Percentiles rank a stretch among this genome's conserved stretches.
Evolutionary conservation across 495 filamentous ascomycete genomes (phyloP).

Genomic region (Xylaria curta): DNA sequence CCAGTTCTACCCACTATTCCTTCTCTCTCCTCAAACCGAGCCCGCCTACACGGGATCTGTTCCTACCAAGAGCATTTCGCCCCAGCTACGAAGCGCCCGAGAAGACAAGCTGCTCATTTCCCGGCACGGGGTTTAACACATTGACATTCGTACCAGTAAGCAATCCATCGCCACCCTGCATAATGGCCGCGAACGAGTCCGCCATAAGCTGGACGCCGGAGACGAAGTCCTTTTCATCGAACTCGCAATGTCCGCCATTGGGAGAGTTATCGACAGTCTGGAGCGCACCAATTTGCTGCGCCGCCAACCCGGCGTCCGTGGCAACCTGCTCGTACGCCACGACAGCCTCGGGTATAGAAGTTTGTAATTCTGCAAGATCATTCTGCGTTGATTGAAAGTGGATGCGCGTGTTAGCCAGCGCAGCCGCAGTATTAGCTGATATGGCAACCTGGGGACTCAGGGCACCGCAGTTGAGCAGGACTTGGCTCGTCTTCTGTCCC

Average conservation of each 20-base stretch:
- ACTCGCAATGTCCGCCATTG: constrained; percentile 57
- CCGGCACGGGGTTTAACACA: constrained; percentile 51
- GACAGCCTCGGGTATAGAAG: constrained; percentile 52
- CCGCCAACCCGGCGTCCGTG: constrained; percentile 41
- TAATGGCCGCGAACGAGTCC: constrained; percentile 50
- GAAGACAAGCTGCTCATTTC: constrained; percentile 51
- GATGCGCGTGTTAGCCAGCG: constrained; percentile 45
- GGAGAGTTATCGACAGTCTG: constrained; percentile 59
- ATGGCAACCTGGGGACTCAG: constrained; percentile 54
- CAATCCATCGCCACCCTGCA: constrained; percentile 51
- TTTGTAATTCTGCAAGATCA: constrained; percentile 52
- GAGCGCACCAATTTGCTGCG: constrained; percentile 45
- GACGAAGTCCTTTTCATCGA: constrained; percentile 55
- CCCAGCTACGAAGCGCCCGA: constrained; percentile 31
- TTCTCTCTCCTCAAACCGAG: neutral
- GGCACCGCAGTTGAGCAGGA: constrained; percentile 57
- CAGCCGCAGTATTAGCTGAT: constrained; percentile 38
- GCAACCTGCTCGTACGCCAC: constrained; percentile 54
- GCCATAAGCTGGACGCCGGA: constrained; percentile 57
- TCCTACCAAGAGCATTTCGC: neutral
- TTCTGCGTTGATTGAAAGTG: constrained; percentile 59
- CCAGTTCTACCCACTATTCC: too few species aligned
- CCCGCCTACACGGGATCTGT: neutral
- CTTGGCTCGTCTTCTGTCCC: constrained; percentile 41
- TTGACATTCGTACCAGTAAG: constrained; percentile 51